phyloP scores from a whole-genome alignment of 768 basidiomycete genomes.

The Mycena olivaceomarginata region DNA sequence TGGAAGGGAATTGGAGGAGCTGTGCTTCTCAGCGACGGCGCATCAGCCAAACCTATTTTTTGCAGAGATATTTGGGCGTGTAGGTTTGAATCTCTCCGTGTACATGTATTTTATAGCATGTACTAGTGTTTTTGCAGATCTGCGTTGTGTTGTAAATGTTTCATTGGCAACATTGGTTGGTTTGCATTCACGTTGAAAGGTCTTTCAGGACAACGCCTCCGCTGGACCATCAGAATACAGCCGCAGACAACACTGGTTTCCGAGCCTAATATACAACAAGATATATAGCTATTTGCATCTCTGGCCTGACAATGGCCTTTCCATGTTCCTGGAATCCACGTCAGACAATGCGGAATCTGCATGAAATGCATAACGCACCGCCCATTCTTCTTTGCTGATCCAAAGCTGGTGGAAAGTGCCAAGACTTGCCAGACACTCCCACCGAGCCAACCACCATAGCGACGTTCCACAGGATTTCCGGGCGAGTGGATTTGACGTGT shows the following conservation, averaged over 20 bases:
- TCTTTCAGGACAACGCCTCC: too few relatives aligned
- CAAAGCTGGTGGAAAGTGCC: conserved; percentile 99
- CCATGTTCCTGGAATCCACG: conserved; percentile 80
- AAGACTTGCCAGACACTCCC: conserved; percentile 95
- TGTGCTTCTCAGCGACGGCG: conserved; percentile 31
- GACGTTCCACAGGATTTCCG: conserved; percentile 91
- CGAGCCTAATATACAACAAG: conserved; percentile 38
- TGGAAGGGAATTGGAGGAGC: conserved; percentile 20
- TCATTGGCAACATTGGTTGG: not conserved
- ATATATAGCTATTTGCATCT: conserved; percentile 80
- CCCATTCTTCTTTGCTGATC: conserved; percentile 96
- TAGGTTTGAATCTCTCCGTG: conserved; percentile 26
- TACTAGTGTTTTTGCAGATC: conserved; percentile 36
- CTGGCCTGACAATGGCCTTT: conserved; percentile 86
- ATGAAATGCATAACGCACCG: conserved; percentile 68
- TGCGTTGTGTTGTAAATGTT: conserved; percentile 30
- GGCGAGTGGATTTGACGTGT: conserved; percentile 94
- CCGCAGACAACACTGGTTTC: too few relatives aligned
- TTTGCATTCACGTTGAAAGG: too few relatives aligned
- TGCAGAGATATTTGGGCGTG: conserved; percentile 37
- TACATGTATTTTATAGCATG: conserved; percentile 42
- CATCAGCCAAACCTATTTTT: conserved; percentile 24
- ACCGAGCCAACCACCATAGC: conserved; percentile 96
- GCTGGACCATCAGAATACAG: too few relatives aligned
- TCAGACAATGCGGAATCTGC: not conserved